These are phyloP conservation scores for Limnomonas spitsbergensis DNA, from an alignment of 139 green algal genomes.

Conservation along the genomic window DNA sequence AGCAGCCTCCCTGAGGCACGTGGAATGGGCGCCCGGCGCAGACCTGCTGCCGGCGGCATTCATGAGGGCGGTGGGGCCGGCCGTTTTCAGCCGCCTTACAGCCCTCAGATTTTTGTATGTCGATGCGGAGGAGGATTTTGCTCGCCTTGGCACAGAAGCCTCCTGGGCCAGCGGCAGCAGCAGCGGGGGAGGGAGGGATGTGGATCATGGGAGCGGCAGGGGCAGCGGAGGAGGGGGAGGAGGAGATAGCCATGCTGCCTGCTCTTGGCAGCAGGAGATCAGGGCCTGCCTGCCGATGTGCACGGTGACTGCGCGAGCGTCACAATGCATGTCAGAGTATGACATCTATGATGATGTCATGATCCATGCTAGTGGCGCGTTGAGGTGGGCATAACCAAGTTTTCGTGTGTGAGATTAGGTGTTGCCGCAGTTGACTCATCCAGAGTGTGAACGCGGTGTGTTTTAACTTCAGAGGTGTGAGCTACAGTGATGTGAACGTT, in stretches of 20 bases:
- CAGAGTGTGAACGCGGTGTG: no score
- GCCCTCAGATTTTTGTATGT: neutral
- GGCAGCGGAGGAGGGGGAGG: neutral
- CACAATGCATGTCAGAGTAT: neutral
- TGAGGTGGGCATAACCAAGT: neutral
- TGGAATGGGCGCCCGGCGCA: neutral
- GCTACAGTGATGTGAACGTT: no score
- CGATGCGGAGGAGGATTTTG: neutral
- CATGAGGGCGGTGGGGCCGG: neutral
- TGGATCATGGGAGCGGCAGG: neutral
- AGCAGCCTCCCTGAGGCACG: neutral
- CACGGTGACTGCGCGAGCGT: neutral
- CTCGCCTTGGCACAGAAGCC: no score
- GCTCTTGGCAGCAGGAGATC: neutral
- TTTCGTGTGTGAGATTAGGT: neutral
- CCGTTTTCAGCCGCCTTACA: neutral
- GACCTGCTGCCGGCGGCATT: neutral
- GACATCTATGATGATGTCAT: neutral
- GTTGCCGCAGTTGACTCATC: no score
- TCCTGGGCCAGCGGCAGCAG: no score
- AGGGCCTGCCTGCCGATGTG: neutral
- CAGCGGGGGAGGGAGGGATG: neutral
- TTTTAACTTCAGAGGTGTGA: no score
- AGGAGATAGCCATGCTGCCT: neutral
- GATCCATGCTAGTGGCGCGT: neutral